Evolutionary conservation across 495 filamentous ascomycete genomes (phyloP).

Genomic region (Clohesyomyces aquaticus): DNA sequence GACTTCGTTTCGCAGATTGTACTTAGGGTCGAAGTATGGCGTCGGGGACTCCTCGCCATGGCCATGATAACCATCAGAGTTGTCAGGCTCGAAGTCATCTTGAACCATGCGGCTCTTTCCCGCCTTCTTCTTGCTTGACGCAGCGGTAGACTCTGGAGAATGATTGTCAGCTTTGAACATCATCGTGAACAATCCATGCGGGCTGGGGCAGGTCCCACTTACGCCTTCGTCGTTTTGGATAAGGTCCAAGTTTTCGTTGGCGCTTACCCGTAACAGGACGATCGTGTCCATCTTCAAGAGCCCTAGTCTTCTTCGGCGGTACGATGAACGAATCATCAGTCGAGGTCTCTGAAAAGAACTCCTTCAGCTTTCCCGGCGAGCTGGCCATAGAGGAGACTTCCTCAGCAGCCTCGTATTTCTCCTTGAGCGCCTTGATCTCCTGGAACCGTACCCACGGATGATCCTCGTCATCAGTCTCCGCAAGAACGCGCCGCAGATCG

Average conservation of each 20-base stretch:
- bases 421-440: slow-evolving; percentile 31
- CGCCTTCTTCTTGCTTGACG: not conserved
- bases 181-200: not conserved
- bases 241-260: not conserved
- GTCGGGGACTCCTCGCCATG: not conserved
- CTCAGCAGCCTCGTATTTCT: slow-evolving; percentile 12
- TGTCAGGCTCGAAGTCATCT: not conserved
- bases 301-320: not conserved
- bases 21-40: not conserved
- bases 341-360: not conserved
- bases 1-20: not conserved
- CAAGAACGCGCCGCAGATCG: slow-evolving; percentile 4
- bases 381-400: not conserved
- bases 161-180: not conserved
- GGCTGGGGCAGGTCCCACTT: not conserved
- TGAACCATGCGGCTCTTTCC: not conserved
- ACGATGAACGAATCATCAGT: not conserved
- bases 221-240: not conserved
- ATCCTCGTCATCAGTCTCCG: slow-evolving; percentile 7
- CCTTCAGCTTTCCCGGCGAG: not conserved
- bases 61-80: not conserved
- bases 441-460: slow-evolving; percentile 21
- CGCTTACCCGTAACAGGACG: not conserved
- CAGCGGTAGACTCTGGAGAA: not conserved
- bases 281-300: not conserved